Conservation (phyloP, 805 yeast genomes). For the Yamadazyma paraphyllophila region DNA sequence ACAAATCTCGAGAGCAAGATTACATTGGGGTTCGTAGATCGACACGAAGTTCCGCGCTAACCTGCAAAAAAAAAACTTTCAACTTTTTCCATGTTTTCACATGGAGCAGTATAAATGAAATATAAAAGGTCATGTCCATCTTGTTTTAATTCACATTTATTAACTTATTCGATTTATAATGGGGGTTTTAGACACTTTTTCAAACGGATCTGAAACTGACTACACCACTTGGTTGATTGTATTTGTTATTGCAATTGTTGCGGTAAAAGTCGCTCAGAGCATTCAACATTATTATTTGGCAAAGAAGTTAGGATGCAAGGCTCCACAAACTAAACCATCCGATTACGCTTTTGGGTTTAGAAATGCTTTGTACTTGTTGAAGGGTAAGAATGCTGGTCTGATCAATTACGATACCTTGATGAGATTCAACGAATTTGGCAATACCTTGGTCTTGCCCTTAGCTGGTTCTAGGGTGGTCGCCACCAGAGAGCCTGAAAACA, state of each 20-base stretch:
- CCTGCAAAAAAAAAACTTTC: neutral
- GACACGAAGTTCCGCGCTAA: neutral
- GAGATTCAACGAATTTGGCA: constrained; percentile 11
- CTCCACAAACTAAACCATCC: neutral
- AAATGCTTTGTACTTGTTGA: constrained; percentile 12
- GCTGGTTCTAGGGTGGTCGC: constrained; percentile 20
- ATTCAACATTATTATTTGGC: constrained; percentile 1
- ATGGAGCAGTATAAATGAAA: neutral
- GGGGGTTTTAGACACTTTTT: neutral
- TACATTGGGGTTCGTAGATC: no score
- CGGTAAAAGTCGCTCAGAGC: neutral
- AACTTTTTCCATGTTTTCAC: neutral
- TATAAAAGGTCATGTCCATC: neutral
- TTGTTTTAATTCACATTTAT: neutral
- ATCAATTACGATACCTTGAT: constrained; percentile 18
- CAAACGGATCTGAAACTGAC: neutral
- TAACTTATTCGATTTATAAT: neutral
- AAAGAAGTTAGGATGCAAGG: constrained; percentile 15
- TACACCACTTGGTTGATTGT: neutral
- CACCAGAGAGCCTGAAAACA: constrained; percentile 41
- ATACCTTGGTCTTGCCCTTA: constrained; percentile 13
- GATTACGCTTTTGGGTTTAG: constrained; percentile 21
- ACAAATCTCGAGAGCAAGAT: no score
- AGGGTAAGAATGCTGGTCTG: constrained; percentile 18
- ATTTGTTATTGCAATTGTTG: neutral